A percentile compares a stretch with the other conserved stretches of the same genome.
Evolutionary conservation across 495 filamentous ascomycete species (phyloP).

Genomic region (Penicillium samsonianum): DNA sequence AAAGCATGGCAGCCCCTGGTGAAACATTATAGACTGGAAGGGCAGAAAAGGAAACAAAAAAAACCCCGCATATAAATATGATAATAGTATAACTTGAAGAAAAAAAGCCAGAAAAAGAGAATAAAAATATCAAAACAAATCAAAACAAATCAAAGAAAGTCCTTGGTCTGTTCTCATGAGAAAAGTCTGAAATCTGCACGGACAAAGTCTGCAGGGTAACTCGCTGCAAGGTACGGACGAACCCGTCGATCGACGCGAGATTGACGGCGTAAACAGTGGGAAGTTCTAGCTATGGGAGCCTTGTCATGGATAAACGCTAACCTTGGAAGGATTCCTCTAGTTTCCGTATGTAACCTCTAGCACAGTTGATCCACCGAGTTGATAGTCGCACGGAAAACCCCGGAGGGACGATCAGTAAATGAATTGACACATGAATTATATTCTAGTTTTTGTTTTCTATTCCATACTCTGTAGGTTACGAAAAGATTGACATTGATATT

Average conservation of each 20-base stretch:
- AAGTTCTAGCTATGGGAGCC: not conserved
- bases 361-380: not conserved
- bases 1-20: slow-evolving; percentile 18
- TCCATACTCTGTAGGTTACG: not conserved
- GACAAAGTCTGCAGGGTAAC: slow-evolving; percentile 30
- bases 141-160: not conserved
- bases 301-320: not conserved
- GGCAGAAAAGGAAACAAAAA: not conserved
- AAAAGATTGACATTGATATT: not conserved
- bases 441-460: not conserved
- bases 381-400: slow-evolving; percentile 2
- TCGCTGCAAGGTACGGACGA: slow-evolving; percentile 38
- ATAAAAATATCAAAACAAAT: not conserved
- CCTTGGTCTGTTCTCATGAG: not conserved
- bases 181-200: slow-evolving; percentile 21
- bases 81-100: not conserved
- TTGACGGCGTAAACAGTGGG: not conserved
- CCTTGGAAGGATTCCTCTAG: not conserved
- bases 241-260: slow-evolving; percentile 30
- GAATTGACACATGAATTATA: not conserved
- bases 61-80: not conserved
- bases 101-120: not conserved
- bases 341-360: not conserved
- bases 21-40: slow-evolving; percentile 10
- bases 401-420: slow-evolving; percentile 5